phyloP scores from a whole-genome alignment of 164 flowering plant genomes.

The Aristolochia californica region DNA sequence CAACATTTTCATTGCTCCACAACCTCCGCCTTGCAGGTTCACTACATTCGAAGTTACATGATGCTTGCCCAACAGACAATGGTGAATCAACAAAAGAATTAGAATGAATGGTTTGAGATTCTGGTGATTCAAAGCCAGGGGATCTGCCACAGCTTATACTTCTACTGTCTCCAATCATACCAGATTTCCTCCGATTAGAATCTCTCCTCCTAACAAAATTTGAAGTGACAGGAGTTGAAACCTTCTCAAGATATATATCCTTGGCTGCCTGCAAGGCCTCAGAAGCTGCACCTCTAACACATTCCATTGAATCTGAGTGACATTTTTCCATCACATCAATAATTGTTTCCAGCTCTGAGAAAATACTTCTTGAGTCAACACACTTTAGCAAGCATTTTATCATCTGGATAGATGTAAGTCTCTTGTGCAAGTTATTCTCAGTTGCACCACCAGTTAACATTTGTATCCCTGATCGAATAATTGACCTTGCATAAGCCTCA shows the following conservation, averaged over 20 bases:
- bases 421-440: constrained; percentile 71
- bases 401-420: constrained; percentile 79
- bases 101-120: constrained; percentile 70
- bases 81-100: constrained; percentile 58
- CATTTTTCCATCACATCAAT: constrained; percentile 76
- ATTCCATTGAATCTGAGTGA: constrained; percentile 68
- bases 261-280: constrained; percentile 80
- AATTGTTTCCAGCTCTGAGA: constrained; percentile 54
- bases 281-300: constrained; percentile 76
- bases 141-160: constrained; percentile 14
- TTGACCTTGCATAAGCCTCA: constrained; percentile 79
- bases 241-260: constrained; percentile 29
- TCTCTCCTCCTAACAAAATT: constrained; percentile 29
- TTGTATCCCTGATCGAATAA: constrained; percentile 52
- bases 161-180: constrained; percentile 9
- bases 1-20: constrained; percentile 63
- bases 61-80: constrained; percentile 33
- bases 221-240: constrained; percentile 33
- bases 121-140: constrained; percentile 55
- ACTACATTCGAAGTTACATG: constrained; percentile 19
- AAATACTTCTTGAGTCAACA: constrained; percentile 64
- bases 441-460: constrained; percentile 47
- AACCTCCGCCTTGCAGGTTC: constrained; percentile 57
- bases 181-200: constrained; percentile 5
- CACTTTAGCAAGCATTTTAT: constrained; percentile 75